Percentiles rank a stretch among this genome's conserved stretches.
Evolutionary conservation across 2,329 filamentous ascomycete species (phyloP).

Genomic region (Xylariomycetidae sp.): DNA sequence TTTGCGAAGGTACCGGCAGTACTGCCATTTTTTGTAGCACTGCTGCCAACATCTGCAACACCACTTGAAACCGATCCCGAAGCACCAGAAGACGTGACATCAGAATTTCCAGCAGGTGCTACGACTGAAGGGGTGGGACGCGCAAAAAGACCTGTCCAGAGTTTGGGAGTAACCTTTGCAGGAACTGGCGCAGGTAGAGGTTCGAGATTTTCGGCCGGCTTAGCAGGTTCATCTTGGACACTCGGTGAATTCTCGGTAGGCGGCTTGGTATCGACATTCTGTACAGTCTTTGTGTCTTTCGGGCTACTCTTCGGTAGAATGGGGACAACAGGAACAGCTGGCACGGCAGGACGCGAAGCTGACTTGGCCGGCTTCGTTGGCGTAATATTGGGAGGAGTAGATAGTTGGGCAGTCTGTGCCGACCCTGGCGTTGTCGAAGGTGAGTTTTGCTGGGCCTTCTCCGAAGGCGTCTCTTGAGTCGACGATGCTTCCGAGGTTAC

Average conservation of each 20-base stretch:
- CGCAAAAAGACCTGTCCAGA: conserved; percentile 35
- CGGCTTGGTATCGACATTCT: conserved; percentile 6
- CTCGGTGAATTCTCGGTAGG: too few relatives aligned
- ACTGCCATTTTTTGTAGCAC: conserved; percentile 18
- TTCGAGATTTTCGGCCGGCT: conserved; percentile 21
- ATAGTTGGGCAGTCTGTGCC: conserved; percentile 17
- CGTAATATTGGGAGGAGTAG: conserved; percentile 18
- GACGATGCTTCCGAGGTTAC: conserved; percentile 1
- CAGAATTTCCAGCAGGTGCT: conserved; percentile 20
- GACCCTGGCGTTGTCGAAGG: conserved; percentile 34
- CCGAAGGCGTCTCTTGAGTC: not conserved
- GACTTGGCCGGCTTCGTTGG: conserved; percentile 26
- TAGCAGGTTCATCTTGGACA: conserved; percentile 1
- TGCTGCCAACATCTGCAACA: conserved; percentile 18
- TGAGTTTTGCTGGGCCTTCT: conserved; percentile 23
- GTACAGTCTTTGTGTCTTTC: conserved; percentile 23
- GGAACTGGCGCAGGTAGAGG: conserved; percentile 23
- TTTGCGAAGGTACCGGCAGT: conserved; percentile 35
- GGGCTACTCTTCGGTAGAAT: conserved; percentile 37
- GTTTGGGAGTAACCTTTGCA: conserved; percentile 31
- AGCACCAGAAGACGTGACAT: conserved; percentile 16
- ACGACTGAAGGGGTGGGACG: conserved; percentile 18
- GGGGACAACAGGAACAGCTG: conserved; percentile 43
- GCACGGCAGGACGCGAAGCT: conserved; percentile 30
- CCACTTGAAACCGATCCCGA: too few relatives aligned